Evolutionary conservation across 805 yeast species (phyloP).

Genomic region (Candida multigemmis): DNA sequence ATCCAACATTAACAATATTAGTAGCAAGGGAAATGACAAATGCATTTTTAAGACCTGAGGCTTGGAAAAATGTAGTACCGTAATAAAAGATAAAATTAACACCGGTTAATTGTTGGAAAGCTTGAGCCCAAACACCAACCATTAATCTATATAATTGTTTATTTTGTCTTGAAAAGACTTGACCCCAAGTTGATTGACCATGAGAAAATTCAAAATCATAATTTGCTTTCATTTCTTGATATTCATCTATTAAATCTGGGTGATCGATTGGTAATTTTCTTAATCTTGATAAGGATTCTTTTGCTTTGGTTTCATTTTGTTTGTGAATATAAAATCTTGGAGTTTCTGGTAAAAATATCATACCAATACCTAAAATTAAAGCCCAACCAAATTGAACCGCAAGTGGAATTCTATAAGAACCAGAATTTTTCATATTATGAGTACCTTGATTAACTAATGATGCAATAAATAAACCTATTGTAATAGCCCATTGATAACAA

Average conservation of each 20-base stretch:
- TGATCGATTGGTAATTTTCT: slow-evolving; percentile 53
- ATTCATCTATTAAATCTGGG: slow-evolving; percentile 61
- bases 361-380: slow-evolving; percentile 23
- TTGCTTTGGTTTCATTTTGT: slow-evolving; percentile 17
- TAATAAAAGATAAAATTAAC: slow-evolving; percentile 86
- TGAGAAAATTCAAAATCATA: slow-evolving; percentile 60
- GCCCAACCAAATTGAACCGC: slow-evolving; percentile 32
- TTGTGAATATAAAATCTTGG: slow-evolving; percentile 30
- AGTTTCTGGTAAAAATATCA: slow-evolving; percentile 27
- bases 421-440: slow-evolving; percentile 22
- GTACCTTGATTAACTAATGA: slow-evolving; percentile 29
- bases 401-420: slow-evolving; percentile 35
- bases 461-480: slow-evolving; percentile 31
- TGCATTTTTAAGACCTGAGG: slow-evolving; percentile 48
- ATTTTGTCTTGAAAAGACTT: slow-evolving; percentile 53
- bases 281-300: slow-evolving; percentile 20
- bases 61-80: slow-evolving; percentile 74
- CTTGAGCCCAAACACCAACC: slow-evolving; percentile 65
- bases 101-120: slow-evolving; percentile 86
- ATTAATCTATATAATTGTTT: slow-evolving; percentile 36
- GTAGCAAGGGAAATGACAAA: slow-evolving; percentile 36
- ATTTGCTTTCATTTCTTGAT: slow-evolving; percentile 67
- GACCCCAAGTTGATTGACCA: slow-evolving; percentile 40
- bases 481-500: slow-evolving; percentile 31
- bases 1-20: slow-evolving; percentile 30